phyloP scores from a whole-genome alignment of 441 rosid genomes.

The Jatropha multifida region DNA sequence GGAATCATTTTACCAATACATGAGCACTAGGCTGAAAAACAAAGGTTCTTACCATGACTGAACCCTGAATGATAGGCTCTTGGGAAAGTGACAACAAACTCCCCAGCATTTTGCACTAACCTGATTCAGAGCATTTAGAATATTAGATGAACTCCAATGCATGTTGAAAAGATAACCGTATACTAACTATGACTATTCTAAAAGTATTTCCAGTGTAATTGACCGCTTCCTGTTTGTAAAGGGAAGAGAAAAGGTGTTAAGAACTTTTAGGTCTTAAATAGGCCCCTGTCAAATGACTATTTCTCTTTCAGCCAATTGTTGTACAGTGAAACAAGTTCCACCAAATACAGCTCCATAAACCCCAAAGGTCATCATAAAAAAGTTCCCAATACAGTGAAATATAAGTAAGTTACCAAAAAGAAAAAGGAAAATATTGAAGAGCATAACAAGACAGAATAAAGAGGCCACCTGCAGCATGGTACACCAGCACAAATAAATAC shows the following conservation, averaged over 20 bases:
- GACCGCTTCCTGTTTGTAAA: background rate
- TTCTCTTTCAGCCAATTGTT: background rate
- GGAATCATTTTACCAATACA: background rate
- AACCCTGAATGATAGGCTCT: slow-evolving; percentile 99
- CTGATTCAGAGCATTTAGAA: slow-evolving; percentile 46
- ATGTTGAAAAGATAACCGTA: background rate
- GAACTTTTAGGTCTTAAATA: background rate
- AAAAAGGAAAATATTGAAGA: slow-evolving; percentile 4
- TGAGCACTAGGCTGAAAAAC: slow-evolving; percentile 15
- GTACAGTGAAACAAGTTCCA: background rate
- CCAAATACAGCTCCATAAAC: slow-evolving; percentile 7
- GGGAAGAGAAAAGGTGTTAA: background rate
- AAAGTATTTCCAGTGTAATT: slow-evolving; percentile 1
- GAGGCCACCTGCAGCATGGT: slow-evolving; percentile 92
- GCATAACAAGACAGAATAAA: slow-evolving; percentile 30
- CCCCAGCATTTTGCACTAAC: slow-evolving; percentile 99
- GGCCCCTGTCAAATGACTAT: background rate
- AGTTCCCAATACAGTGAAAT: slow-evolving; percentile 7
- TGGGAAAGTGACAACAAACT: slow-evolving; percentile 97
- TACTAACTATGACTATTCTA: background rate
- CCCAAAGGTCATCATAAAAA: slow-evolving; percentile 1
- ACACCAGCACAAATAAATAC: slow-evolving; percentile 84
- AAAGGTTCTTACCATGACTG: slow-evolving; percentile 75
- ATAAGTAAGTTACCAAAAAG: slow-evolving; percentile 4
- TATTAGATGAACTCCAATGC: slow-evolving; percentile 14